Evolutionary conservation across 805 yeast genomes (phyloP), one percentile per base, ranked within the genome.

Genomic region (Torulaspora maleeae): DNA sequence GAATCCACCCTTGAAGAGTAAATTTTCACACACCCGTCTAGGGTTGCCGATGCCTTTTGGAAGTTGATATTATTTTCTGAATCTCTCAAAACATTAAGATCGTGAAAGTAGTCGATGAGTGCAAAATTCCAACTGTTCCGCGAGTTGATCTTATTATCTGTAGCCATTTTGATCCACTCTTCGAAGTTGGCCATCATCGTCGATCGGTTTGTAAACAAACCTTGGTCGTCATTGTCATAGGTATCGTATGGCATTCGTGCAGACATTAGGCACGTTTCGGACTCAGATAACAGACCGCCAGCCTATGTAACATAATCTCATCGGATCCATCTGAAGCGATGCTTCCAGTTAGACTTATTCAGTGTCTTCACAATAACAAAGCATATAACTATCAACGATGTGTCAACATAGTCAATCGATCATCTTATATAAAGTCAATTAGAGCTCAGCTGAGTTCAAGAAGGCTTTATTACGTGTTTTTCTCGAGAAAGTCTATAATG

Each of bases 21-120:
- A 43, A 91, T 87, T 68, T 89, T 89, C 27, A 90, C 91, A 71
- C 97, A 90, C 0, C 97, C 97, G 58, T 90, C 97, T 17, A 91
- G 70, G 0, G 97, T 87, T 2, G 95, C 88, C 0, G 93, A 80
- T 0, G 97, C 98, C 54, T 82, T 79, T 62, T 87, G 96, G 63
- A 91, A 90, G 63, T 89, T 88, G 56, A 90, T 86, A 27, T 80
- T 74, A 33, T 80, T 75, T 45, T 83, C 88, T 4, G 88, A 83
- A 43, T 83, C 95, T 53, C 78, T 76, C 37, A 86, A 72, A 24
- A 87, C 76, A 22, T 85, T 77, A 66, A 88, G 72, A 58, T 87
- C 95, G 58, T 89, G 85, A 61, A 90, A 90, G 64, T 89, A 90
- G 64, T 90, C 97, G 58, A 90, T 90, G 57, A 90, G 73, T 0